Evolutionary conservation across 495 filamentous ascomycete genomes (phyloP).

Genomic region (Xylaria scruposa): DNA sequence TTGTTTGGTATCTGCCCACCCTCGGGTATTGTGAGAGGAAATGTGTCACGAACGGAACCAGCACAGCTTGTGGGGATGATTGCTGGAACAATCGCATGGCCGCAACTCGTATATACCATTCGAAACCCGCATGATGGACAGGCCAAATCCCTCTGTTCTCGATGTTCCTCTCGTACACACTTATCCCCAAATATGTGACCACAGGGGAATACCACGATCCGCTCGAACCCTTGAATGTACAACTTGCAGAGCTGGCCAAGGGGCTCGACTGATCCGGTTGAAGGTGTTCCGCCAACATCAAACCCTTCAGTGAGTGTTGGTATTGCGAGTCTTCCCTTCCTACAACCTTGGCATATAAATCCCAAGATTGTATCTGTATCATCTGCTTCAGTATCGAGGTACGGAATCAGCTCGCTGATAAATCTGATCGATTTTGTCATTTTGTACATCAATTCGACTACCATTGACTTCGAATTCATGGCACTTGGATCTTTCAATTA

Average conservation of each 20-base stretch:
- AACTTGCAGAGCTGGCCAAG: constrained; percentile 22
- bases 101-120: constrained; percentile 34
- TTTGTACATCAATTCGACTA: constrained; percentile 9
- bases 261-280: constrained; percentile 6
- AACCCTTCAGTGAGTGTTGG: constrained; percentile 28
- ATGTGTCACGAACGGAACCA: constrained; percentile 33
- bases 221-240: constrained; percentile 33
- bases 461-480: background rate
- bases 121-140: constrained; percentile 37
- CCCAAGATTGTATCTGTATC: constrained; percentile 28
- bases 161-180: constrained; percentile 30
- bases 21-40: constrained; percentile 38
- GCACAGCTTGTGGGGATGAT: constrained; percentile 26
- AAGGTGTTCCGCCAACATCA: constrained; percentile 1
- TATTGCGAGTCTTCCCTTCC: constrained; percentile 31
- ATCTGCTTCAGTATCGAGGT: constrained; percentile 31
- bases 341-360: constrained; percentile 32
- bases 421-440: constrained; percentile 34
- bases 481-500: background rate
- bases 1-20: constrained; percentile 29
- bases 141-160: constrained; percentile 17
- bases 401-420: constrained; percentile 34
- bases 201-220: constrained; percentile 33
- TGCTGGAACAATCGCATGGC: constrained; percentile 34
- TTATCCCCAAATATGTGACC: constrained; percentile 41